Evolutionary conservation across 1,284 basidiomycete species (phyloP), one percentile per base, ranked within the genome.

Genomic region (Fomitopsis betulina): DNA sequence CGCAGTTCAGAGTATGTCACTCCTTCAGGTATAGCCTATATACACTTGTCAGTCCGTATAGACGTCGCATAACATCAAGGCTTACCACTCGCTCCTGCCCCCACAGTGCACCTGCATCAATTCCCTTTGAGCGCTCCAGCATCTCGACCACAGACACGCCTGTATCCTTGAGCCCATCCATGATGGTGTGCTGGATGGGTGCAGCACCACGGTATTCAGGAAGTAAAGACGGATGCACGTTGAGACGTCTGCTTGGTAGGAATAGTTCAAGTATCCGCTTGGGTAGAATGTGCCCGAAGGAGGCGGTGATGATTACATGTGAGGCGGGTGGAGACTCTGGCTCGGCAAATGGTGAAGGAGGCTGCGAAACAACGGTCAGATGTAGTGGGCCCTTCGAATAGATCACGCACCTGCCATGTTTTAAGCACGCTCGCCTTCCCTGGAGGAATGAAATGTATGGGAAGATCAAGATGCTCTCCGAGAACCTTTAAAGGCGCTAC

Each of bases 131-230:
- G 55, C 67, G 67, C 65, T 82, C 79, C 59, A 81, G 71, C 83
- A 89, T 87, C 58, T 83, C 79, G 47, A 85, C 81, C 3, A 94
- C 79, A 45, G 80, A 87, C 3, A 93, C 91, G 0, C 89, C 92
- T 1, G 88, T 89, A 58, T 80, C 76, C 13, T 68, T 63, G 53
- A 83, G 82, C 0, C 81, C 81, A 58, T 86, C 82, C 6, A 89
- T 75, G 39, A 99, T 78, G 0, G 90, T 82, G 72, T 89, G 92
- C 70, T 98, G 96, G 38, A 98, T 91, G 0, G 96, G 96, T 1
- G 95, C 93, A 0, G 96, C 87, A 0, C 96, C 96, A 25, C 95
- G 84, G 72, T 94, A 94, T n/a, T 79, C 74, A 0, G 96, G 96
- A 23, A 98, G 79, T 0, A 95, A 75, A 19, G 94, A 96, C 0